A percentile compares a stretch with the other conserved stretches of the same genome.
Evolutionary conservation across 31 red algal genomes (phyloP).

Genomic region (Asparagopsis taxiformis): DNA sequence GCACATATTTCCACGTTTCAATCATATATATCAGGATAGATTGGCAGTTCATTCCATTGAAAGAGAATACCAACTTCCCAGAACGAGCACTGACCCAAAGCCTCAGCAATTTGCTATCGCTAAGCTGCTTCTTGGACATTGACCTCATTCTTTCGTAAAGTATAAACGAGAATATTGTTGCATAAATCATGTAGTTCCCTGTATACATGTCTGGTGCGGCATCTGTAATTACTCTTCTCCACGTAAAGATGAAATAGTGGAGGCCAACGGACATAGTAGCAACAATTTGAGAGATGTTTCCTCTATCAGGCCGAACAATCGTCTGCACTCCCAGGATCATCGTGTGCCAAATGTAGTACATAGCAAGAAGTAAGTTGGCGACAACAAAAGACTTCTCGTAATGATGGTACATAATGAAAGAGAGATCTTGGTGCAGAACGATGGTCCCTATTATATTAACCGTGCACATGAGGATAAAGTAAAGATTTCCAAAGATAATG

Average conservation of each 20-base stretch:
- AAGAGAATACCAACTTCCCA: too few species aligned
- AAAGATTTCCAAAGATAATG: conserved; percentile 53
- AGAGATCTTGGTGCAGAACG: conserved; percentile 35
- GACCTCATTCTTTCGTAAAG: conserved; percentile 42
- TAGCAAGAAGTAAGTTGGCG: conserved; percentile 47
- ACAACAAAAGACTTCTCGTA: conserved; percentile 38
- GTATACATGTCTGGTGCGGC: conserved; percentile 31
- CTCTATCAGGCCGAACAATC: conserved; percentile 14
- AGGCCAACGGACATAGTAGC: conserved; percentile 55
- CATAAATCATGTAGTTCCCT: conserved; percentile 58
- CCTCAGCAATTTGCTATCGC: conserved; percentile 36
- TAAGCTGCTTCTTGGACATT: conserved; percentile 48
- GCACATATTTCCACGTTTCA: too few species aligned
- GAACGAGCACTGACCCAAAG: too few species aligned
- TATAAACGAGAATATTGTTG: conserved; percentile 51
- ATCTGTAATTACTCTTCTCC: conserved; percentile 61
- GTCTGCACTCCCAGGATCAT: conserved; percentile 68
- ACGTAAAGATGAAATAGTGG: conserved; percentile 65
- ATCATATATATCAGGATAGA: too few species aligned
- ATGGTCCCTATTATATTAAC: conserved; percentile 20
- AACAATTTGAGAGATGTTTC: conserved; percentile 47
- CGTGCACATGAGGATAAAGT: conserved; percentile 58
- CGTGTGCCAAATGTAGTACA: conserved; percentile 58
- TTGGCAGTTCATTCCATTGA: too few species aligned
- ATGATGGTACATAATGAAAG: conserved; percentile 23